Conservation (phyloP, 495 filamentous ascomycete genomes). For the Rhypophila decipiens region DNA sequence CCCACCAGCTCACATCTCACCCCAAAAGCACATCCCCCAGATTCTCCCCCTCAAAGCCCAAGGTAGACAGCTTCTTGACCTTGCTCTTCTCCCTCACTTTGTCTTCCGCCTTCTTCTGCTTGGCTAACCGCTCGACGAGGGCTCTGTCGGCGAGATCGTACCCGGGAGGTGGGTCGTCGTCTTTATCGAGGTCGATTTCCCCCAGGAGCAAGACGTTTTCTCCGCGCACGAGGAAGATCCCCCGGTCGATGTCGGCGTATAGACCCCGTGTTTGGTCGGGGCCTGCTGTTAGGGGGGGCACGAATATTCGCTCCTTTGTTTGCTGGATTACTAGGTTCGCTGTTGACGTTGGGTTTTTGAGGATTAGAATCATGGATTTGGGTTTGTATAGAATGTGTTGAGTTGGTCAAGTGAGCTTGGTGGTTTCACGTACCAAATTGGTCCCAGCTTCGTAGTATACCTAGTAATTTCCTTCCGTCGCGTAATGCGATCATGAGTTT, state of each 20-base stretch:
- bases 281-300: slow-evolving; percentile 31
- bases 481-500: slow-evolving; percentile 86
- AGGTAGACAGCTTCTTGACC: slow-evolving; percentile 57
- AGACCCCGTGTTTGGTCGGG: slow-evolving; percentile 29
- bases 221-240: slow-evolving; percentile 82
- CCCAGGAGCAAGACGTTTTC: slow-evolving; percentile 90
- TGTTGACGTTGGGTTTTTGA: slow-evolving; percentile 34
- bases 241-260: slow-evolving; percentile 75
- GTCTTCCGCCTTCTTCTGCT: slow-evolving; percentile 58
- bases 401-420: neutral
- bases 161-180: slow-evolving; percentile 74
- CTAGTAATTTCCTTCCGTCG: slow-evolving; percentile 88
- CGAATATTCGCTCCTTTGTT: slow-evolving; percentile 80
- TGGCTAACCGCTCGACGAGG: slow-evolving; percentile 65
- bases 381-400: neutral
- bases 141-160: slow-evolving; percentile 61
- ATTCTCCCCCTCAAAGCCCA: slow-evolving; percentile 87
- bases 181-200: slow-evolving; percentile 93
- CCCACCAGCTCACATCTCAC: too few species aligned
- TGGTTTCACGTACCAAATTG: slow-evolving; percentile 71
- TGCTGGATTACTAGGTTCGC: slow-evolving; percentile 93
- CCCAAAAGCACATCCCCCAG: slow-evolving; percentile 68
- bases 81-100: slow-evolving; percentile 67
- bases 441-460: slow-evolving; percentile 93
- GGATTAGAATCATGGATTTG: neutral